Percentiles rank a stretch among this genome's conserved stretches.
These are phyloP conservation scores for Spongispora temasekensis DNA, from an alignment of 1,284 basidiomycete genomes.

Conservation along the genomic window DNA sequence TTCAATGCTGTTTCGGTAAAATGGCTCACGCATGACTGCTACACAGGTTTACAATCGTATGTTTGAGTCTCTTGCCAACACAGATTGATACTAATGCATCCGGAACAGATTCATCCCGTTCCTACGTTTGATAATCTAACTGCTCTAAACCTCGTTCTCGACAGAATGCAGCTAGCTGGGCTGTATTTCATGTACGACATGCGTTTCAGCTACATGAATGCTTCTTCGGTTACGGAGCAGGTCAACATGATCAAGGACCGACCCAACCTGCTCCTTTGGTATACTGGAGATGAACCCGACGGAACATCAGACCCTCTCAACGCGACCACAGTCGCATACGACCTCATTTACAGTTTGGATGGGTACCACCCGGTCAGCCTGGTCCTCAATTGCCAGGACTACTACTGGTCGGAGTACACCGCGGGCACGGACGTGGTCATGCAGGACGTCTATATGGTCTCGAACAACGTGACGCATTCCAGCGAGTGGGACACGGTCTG, in stretches of 20 bases:
- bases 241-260: slow-evolving; percentile 66
- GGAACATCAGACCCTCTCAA: slow-evolving; percentile 66
- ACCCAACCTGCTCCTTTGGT: slow-evolving; percentile 73
- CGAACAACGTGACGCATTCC: slow-evolving; percentile 69
- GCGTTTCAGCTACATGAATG: slow-evolving; percentile 65
- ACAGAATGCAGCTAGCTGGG: slow-evolving; percentile 70
- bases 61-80: slow-evolving; percentile 8
- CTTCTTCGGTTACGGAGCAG: slow-evolving; percentile 61
- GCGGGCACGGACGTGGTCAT: slow-evolving; percentile 63
- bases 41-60: slow-evolving; percentile 37
- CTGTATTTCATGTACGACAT: slow-evolving; percentile 80
- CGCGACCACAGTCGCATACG: slow-evolving; percentile 56
- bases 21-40: not conserved
- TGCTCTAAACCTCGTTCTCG: slow-evolving; percentile 55
- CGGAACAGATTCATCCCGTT: slow-evolving; percentile 57
- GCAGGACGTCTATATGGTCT: slow-evolving; percentile 61
- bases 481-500: slow-evolving; percentile 53
- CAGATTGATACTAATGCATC: slow-evolving; percentile 4
- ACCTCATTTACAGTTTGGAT: slow-evolving; percentile 68
- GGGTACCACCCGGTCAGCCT: slow-evolving; percentile 76
- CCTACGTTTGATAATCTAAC: slow-evolving; percentile 63
- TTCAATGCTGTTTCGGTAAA: not conserved
- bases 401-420: slow-evolving; percentile 59
- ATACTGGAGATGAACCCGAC: slow-evolving; percentile 77
- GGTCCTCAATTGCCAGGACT: slow-evolving; percentile 75